Evolutionary conservation across 2,329 filamentous ascomycete genomes (phyloP).

Genomic region (Pezicula neosporulosa): DNA sequence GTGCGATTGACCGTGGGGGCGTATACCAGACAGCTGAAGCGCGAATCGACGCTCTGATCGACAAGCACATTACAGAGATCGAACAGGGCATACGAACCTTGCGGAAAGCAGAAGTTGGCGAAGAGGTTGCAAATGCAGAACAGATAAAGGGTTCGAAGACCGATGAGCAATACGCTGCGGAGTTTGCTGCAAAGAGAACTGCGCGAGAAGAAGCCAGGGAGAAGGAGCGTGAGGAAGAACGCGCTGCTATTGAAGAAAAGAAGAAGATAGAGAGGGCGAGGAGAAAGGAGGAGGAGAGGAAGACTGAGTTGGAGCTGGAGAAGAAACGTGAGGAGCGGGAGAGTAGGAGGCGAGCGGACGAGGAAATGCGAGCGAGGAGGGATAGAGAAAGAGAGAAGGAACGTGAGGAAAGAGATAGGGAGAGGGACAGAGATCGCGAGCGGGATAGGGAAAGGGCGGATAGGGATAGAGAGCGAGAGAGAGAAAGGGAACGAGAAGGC

Average conservation of each 20-base stretch:
- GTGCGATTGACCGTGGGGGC: slow-evolving; percentile 71
- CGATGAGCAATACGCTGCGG: slow-evolving; percentile 69
- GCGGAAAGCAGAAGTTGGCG: slow-evolving; percentile 64
- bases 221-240: slow-evolving; percentile 54
- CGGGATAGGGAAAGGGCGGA: slow-evolving; percentile 20
- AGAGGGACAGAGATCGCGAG: slow-evolving; percentile 17
- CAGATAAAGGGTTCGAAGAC: slow-evolving; percentile 63
- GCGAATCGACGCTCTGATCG: slow-evolving; percentile 65
- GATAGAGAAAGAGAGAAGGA: slow-evolving; percentile 2
- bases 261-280: slow-evolving; percentile 47
- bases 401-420: slow-evolving; percentile 6
- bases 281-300: slow-evolving; percentile 50
- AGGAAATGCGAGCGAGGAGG: slow-evolving; percentile 19
- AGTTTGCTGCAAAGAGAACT: slow-evolving; percentile 56
- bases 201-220: slow-evolving; percentile 60
- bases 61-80: slow-evolving; percentile 57
- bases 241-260: slow-evolving; percentile 58
- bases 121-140: slow-evolving; percentile 65
- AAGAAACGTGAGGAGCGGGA: slow-evolving; percentile 33
- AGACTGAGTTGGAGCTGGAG: slow-evolving; percentile 41
- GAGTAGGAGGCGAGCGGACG: slow-evolving; percentile 22
- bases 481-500: slow-evolving; percentile 18
- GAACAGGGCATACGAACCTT: slow-evolving; percentile 68
- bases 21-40: slow-evolving; percentile 71
- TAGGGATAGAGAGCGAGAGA: slow-evolving; percentile 34